Evolutionary conservation across 176 grass and related monocot species (phyloP).

Genomic region (Puya raimondii): DNA sequence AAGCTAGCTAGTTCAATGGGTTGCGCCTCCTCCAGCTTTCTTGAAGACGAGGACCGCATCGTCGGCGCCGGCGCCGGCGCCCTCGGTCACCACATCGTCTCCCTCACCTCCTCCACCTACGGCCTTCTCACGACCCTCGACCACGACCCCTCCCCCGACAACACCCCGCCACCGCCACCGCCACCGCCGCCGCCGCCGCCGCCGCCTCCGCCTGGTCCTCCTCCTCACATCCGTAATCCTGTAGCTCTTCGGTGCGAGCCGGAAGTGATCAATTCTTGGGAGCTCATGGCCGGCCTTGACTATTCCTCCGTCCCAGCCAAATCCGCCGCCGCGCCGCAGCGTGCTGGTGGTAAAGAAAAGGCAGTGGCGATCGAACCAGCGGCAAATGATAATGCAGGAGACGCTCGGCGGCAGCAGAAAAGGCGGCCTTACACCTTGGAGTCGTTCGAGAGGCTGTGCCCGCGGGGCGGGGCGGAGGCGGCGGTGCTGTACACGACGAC

Average conservation of each 20-base stretch:
- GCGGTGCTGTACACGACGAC: constrained; percentile 58
- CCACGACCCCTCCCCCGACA: background rate
- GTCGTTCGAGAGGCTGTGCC: constrained; percentile 26
- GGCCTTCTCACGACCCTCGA: constrained; percentile 42
- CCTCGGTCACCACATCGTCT: constrained; percentile 52
- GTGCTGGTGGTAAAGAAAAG: too few species aligned
- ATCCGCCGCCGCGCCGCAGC: background rate
- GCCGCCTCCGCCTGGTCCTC: background rate
- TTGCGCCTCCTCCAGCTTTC: constrained; percentile 43
- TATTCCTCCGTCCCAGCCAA: constrained; percentile 36
- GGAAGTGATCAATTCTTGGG: constrained; percentile 74
- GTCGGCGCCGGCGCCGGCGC: constrained; percentile 32
- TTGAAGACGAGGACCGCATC: constrained; percentile 32
- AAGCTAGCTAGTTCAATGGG: constrained; percentile 28
- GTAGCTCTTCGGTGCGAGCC: background rate
- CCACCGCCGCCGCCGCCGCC: constrained; percentile 8
- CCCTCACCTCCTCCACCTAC: constrained; percentile 78
- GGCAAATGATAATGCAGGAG: too few species aligned
- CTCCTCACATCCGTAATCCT: background rate
- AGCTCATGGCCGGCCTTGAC: constrained; percentile 65
- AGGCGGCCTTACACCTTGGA: background rate
- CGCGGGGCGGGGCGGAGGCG: constrained; percentile 18
- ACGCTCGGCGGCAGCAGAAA: background rate
- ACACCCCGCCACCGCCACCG: background rate
- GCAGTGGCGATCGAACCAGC: too few species aligned